Evolutionary conservation across 164 flowering plant species (phyloP).

Genomic region (Aristolochia contorta): DNA sequence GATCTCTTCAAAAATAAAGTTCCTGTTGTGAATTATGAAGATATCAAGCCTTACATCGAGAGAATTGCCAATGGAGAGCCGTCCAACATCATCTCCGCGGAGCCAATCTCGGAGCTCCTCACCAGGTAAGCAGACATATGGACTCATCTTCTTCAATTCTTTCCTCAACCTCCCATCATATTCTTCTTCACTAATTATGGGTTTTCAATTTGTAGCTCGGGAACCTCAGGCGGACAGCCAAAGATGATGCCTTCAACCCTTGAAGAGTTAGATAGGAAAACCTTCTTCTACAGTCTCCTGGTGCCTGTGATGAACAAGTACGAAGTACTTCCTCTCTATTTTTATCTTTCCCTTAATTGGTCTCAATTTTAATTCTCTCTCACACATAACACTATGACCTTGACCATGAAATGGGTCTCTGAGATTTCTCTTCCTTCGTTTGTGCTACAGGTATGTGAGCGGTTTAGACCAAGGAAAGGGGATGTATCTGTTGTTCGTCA

Average conservation of each 20-base stretch:
- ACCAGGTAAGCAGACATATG: conserved; percentile 26
- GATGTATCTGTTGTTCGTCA: conserved; percentile 44
- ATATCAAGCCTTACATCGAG: conserved; percentile 49
- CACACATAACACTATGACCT: no score
- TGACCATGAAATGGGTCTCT: no score
- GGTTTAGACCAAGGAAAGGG: conserved; percentile 60
- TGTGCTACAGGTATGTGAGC: conserved; percentile 35
- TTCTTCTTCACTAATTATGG: background rate
- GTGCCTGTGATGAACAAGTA: conserved; percentile 52
- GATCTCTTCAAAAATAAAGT: conserved; percentile 37
- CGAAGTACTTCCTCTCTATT: background rate
- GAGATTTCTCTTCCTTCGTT: background rate
- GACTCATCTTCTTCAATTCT: background rate
- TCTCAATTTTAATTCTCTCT: background rate
- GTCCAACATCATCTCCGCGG: conserved; percentile 37
- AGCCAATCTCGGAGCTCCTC: conserved; percentile 47
- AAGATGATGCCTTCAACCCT: conserved; percentile 54
- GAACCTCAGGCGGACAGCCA: conserved; percentile 59
- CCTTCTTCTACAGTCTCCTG: conserved; percentile 36
- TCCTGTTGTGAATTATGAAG: conserved; percentile 52
- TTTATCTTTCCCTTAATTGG: background rate
- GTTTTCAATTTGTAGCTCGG: conserved; percentile 29
- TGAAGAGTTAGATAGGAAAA: conserved; percentile 42
- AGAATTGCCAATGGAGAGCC: conserved; percentile 54
- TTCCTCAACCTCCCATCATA: background rate